Conservation (phyloP, 2,329 filamentous ascomycete species). For the Plectosphaerella cucumerina region DNA sequence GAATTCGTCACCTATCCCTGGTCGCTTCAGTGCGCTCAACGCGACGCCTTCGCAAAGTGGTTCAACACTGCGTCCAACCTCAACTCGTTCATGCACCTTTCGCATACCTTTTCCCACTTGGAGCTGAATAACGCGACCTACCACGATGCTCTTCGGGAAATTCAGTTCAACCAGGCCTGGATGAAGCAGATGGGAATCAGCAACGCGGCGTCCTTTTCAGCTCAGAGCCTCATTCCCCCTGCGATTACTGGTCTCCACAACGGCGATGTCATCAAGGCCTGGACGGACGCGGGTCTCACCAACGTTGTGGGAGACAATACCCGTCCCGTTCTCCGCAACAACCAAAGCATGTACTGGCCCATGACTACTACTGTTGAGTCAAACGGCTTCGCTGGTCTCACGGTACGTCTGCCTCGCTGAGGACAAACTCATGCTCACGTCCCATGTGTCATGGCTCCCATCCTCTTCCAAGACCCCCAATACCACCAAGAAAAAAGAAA, state of each 20-base stretch:
- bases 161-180: slow-evolving; percentile 58
- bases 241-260: slow-evolving; percentile 62
- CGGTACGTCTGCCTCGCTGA: too few species aligned
- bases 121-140: slow-evolving; percentile 58
- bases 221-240: slow-evolving; percentile 54
- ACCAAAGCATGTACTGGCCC: slow-evolving; percentile 47
- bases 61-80: slow-evolving; percentile 43
- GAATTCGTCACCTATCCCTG: slow-evolving; percentile 48
- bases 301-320: slow-evolving; percentile 62
- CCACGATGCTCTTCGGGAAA: slow-evolving; percentile 50
- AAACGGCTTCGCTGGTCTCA: slow-evolving; percentile 53
- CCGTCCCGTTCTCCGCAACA: slow-evolving; percentile 48
- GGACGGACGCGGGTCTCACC: slow-evolving; percentile 53
- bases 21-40: slow-evolving; percentile 41
- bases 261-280: slow-evolving; percentile 56
- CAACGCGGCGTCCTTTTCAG: slow-evolving; percentile 41
- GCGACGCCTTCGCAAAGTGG: slow-evolving; percentile 50
- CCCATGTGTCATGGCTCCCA: too few species aligned
- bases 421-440: too few species aligned
- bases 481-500: too few species aligned
- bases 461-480: too few species aligned
- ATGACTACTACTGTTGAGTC: slow-evolving; percentile 43
- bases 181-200: slow-evolving; percentile 47
- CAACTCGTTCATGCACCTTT: slow-evolving; percentile 53
- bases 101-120: slow-evolving; percentile 59